Conservation (phyloP, 129 eudicot species). For the Lactuca saligna region DNA sequence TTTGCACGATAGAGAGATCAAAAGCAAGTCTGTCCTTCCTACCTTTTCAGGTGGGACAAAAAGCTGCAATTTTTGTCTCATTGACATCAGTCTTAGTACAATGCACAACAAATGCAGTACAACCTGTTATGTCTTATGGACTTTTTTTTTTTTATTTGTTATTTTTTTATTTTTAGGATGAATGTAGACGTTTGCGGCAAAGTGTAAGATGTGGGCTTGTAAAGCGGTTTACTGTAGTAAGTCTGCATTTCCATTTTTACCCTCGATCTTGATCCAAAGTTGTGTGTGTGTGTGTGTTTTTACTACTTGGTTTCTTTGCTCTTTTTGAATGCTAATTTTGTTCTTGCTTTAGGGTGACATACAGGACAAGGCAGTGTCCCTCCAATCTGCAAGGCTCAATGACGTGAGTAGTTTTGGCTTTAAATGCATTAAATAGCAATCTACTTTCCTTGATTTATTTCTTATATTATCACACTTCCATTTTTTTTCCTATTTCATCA, state of each 20-base stretch:
- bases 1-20: no score
- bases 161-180: slow-evolving; percentile 58
- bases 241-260: slow-evolving; percentile 21
- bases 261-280: background rate
- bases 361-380: slow-evolving; percentile 68
- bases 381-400: slow-evolving; percentile 62
- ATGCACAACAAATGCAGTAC: background rate
- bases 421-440: no score
- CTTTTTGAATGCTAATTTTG: slow-evolving; percentile 1
- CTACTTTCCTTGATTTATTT: no score
- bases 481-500: no score
- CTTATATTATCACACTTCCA: no score
- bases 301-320: slow-evolving; percentile 2
- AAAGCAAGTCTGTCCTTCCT: no score
- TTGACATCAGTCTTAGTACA: background rate
- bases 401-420: slow-evolving; percentile 54
- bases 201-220: slow-evolving; percentile 84
- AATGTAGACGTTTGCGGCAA: slow-evolving; percentile 81
- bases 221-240: slow-evolving; percentile 72
- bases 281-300: slow-evolving; percentile 2
- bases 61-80: no score
- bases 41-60: no score
- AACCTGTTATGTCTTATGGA: background rate
- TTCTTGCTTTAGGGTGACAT: slow-evolving; percentile 68
- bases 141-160: background rate